Base-by-base conservation (phyloP, 2,329 filamentous ascomycete genomes). In the Cladosporium sp. region DNA sequence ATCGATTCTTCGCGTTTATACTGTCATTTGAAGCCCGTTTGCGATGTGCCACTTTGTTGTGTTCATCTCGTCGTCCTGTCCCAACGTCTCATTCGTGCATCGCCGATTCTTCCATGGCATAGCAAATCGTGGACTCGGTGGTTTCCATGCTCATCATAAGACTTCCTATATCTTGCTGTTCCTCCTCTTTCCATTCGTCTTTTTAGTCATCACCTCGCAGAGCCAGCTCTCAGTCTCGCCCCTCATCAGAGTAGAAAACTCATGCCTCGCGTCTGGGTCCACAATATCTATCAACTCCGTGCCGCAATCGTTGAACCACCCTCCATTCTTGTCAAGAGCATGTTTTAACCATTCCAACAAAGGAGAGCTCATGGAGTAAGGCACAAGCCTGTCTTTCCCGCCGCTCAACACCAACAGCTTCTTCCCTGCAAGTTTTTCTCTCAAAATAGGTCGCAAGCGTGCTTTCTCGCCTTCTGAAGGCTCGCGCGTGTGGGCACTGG, bases 311-410 rank as follows among this genome's bases (percentile, higher is more conserved):
- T 81, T 79, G 66, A 81, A 89, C 84, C 82, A 89, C 53, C 72
- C 76, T 3, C 76, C 78, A n/a, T 71, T 63, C 43, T 69, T 69
- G 57, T 73, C 69, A 0, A 76, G 69, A 8, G 86, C 87, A 8
- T 81, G 77, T 73, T 87, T 86, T 64, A 95, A 77, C 67, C 88
- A 85, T 0, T 82, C 76, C 25, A 91, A 68, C 67, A 94, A 90
- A 0, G 85, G 82, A 73, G 84, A 80, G 3, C 84, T 83, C 63
- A 82, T 84, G 26, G 79, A 77, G 70, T 91, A 90, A 16, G 91
- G 91, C 18, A 95, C 91, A 3, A 94, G 77, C 71, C 87, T 88
- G 73, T 95, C 91, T 0, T 80, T 85, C 0, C 80, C 87, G 2
- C 90, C 90, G 1, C 86, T 89, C 65, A 89, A 84, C 48, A 87